Base-by-base conservation (phyloP, 1,284 basidiomycete species). In the Fistulinella cinereoalba region DNA sequence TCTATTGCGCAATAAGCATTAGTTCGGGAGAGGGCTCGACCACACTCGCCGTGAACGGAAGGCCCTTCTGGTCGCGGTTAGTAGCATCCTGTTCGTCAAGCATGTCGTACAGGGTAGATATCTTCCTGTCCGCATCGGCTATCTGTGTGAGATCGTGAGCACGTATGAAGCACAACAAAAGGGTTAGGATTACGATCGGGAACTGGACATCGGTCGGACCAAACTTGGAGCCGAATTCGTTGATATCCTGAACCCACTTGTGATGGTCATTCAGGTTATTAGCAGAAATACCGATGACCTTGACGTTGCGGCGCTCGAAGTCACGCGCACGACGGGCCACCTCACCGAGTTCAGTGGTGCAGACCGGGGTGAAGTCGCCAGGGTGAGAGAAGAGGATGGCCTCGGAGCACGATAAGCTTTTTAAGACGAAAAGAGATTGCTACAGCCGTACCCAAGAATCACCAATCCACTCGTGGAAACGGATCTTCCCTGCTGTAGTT, bases 281-380 rank as follows among this genome's bases (percentile, higher is more conserved):
- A 66, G 94, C 94, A 40, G 92, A 97, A 50, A 99, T 84, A 34
- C 95, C 92, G 55, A 97, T 91, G 60, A 94, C 79, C 74, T 99
- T 98, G 61, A 97, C 93, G 53, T 85, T 84, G 52, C 96, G 88
- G 62, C 83, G 82, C 19, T 67, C 74, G 68, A 98, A 99, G 67
- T 98, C 94, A 15, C 74, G 72, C n/a, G 80, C 77, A 51, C 88
- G 84, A 57, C 90, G 85, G 33, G 96, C 88, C 27, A 97, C 93
- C 64, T 97, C 95, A 45, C 92, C 94, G 42, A 99, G 85, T 75
- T 99, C 97, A 42, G 97, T 99, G 40, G 97, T 92, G 76, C 92
- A 96, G 44, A 95, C 83, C 38, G 87, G 87, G 21, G 85, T 88
- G 63, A 86, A 85, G 64, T 88, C 84, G 19, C 88, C 95, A 1